Evolutionary conservation across 2,329 filamentous ascomycete genomes (phyloP).

Genomic region (Zarea fungicola): DNA sequence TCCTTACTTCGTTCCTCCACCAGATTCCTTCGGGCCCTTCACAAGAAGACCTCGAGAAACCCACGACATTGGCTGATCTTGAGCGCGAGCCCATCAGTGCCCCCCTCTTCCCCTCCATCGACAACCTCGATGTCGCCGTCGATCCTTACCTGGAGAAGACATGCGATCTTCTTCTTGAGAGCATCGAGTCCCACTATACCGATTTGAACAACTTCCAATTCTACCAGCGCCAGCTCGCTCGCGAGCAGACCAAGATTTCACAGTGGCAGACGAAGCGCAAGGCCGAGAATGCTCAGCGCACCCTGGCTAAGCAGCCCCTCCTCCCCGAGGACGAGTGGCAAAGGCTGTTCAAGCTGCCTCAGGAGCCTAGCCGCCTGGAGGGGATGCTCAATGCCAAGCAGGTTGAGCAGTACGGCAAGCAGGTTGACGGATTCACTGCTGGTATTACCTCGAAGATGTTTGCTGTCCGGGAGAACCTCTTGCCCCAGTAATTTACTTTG

Average conservation of each 20-base stretch:
- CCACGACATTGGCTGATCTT: conserved; percentile 73
- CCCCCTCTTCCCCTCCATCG: conserved; percentile 81
- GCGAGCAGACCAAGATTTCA: conserved; percentile 94
- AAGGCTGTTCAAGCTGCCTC: conserved; percentile 93
- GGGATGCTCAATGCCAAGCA: conserved; percentile 92
- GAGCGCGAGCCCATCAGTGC: conserved; percentile 55
- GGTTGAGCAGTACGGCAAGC: conserved; percentile 95
- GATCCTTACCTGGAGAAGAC: conserved; percentile 98
- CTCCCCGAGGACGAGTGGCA: conserved; percentile 98
- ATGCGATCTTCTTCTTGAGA: conserved; percentile 90
- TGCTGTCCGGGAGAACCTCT: conserved; percentile 70
- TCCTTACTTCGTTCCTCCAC: conserved; percentile 91
- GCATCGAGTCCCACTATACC: conserved; percentile 96
- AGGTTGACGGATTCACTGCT: conserved; percentile 93
- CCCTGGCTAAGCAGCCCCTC: conserved; percentile 78
- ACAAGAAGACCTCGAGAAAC: conserved; percentile 65
- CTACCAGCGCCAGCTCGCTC: conserved; percentile 88
- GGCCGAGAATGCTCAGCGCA: conserved; percentile 83
- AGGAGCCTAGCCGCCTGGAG: conserved; percentile 88
- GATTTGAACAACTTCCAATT: conserved; percentile 98
- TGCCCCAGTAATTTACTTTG: conserved; percentile 43
- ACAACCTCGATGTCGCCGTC: conserved; percentile 85
- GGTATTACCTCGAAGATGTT: conserved; percentile 97
- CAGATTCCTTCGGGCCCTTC: conserved; percentile 68
- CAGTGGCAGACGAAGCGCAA: conserved; percentile 97